These are phyloP conservation scores for Cladosporium velox DNA, from an alignment of 2,329 filamentous ascomycete genomes.

Conservation along the genomic window DNA sequence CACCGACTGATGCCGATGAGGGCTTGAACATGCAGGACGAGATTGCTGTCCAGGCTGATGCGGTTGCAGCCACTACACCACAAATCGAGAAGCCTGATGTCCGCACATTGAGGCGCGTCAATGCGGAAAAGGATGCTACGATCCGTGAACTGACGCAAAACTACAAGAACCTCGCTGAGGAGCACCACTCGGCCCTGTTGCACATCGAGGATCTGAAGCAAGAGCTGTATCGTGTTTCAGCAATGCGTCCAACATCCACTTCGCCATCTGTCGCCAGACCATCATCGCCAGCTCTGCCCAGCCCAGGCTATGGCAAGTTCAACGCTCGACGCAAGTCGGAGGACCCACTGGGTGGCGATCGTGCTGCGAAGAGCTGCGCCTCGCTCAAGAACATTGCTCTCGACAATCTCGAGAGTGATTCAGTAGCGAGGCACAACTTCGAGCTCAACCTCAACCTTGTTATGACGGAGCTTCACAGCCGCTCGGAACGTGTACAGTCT, in stretches of 20 bases:
- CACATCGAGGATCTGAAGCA: conserved; percentile 90
- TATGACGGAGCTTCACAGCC: conserved; percentile 85
- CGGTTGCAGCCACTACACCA: background rate
- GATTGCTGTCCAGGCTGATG: conserved; percentile 22
- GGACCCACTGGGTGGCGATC: conserved; percentile 56
- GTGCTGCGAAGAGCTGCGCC: conserved; percentile 86
- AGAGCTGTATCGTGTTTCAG: conserved; percentile 70
- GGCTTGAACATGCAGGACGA: conserved; percentile 17
- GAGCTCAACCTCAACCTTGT: conserved; percentile 88
- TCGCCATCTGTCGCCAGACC: conserved; percentile 46
- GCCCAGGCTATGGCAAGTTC: conserved; percentile 49
- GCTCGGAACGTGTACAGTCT: conserved; percentile 86
- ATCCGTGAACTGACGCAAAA: conserved; percentile 72
- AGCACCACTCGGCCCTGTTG: conserved; percentile 79
- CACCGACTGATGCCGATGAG: conserved; percentile 23
- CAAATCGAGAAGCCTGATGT: conserved; percentile 61
- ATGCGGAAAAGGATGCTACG: conserved; percentile 74
- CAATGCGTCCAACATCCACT: conserved; percentile 25
- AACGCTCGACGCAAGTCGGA: conserved; percentile 50
- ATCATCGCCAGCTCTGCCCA: conserved; percentile 13
- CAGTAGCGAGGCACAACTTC: conserved; percentile 87
- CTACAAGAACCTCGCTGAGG: conserved; percentile 78
- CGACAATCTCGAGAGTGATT: conserved; percentile 79
- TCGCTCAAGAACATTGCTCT: conserved; percentile 84
- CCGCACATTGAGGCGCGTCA: conserved; percentile 67